Conservation (phyloP, 176 grass and related monocot genomes). For the Elymus sibiricus region DNA sequence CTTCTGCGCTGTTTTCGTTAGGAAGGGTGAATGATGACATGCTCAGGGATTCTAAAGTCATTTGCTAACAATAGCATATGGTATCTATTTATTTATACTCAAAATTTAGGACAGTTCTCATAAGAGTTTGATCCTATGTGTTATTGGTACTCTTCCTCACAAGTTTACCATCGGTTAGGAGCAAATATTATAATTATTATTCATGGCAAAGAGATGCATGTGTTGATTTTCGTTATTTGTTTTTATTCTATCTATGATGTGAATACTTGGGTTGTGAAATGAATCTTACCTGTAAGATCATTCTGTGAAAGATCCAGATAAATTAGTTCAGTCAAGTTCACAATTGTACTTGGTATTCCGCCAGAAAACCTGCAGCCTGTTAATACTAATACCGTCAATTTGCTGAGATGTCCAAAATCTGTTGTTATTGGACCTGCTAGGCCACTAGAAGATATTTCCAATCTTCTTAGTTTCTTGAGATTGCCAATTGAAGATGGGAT, state of each 20-base stretch:
- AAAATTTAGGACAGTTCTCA: too few species aligned
- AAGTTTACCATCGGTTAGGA: too few species aligned
- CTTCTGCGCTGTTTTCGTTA: too few species aligned
- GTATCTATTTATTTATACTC: too few species aligned
- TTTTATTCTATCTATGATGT: background rate
- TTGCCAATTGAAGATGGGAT: background rate
- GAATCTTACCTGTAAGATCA: slow-evolving; percentile 1
- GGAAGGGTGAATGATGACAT: too few species aligned
- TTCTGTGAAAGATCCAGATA: slow-evolving; percentile 32
- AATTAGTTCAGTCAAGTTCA: slow-evolving; percentile 18
- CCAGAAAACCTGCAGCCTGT: background rate
- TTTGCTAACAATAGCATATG: too few species aligned
- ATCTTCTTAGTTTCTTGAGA: background rate
- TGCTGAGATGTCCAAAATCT: background rate
- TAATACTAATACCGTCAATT: background rate
- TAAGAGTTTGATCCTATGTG: too few species aligned
- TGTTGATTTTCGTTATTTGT: too few species aligned
- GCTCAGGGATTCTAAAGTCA: too few species aligned
- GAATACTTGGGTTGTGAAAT: background rate
- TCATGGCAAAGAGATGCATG: too few species aligned
- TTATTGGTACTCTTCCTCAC: too few species aligned
- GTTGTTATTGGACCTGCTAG: background rate
- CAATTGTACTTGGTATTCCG: slow-evolving; percentile 17
- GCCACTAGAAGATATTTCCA: background rate
- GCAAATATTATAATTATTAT: too few species aligned